These are phyloP conservation scores for Trichoderma sp. DNA, from an alignment of 2,329 filamentous ascomycete species.

Conservation along the genomic window DNA sequence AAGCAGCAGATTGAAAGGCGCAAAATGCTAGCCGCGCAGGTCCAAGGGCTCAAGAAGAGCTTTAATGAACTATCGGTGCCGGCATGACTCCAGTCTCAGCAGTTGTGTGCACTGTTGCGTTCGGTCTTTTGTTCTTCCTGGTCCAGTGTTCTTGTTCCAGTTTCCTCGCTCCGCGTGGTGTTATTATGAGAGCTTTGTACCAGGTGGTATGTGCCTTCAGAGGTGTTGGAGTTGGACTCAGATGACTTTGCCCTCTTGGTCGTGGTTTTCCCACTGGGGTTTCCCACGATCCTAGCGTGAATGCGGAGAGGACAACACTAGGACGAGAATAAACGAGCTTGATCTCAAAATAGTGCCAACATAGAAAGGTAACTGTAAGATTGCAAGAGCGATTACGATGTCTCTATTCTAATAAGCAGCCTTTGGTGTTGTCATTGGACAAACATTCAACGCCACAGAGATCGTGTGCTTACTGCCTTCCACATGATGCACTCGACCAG, in stretches of 20 bases:
- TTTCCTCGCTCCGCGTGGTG: neutral
- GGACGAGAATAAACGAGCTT: neutral
- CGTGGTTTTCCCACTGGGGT: conserved; percentile 20
- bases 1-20: conserved; percentile 2
- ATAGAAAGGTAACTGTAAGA: neutral
- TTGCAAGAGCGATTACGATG: neutral
- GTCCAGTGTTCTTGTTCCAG: neutral
- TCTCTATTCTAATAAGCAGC: neutral
- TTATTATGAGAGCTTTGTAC: neutral
- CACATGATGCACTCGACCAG: neutral
- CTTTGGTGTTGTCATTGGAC: neutral
- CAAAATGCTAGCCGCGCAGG: neutral
- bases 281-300: conserved; percentile 9
- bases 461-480: neutral
- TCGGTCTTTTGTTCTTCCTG: no score
- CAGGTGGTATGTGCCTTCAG: neutral
- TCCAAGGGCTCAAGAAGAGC: conserved; percentile 1
- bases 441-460: neutral
- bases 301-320: neutral
- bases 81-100: neutral
- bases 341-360: neutral
- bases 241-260: neutral
- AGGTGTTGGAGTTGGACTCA: neutral
- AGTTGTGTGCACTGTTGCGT: no score
- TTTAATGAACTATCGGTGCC: neutral